Conservation (phyloP, 169 alveolate genomes). For the Babesia sp. region DNA sequence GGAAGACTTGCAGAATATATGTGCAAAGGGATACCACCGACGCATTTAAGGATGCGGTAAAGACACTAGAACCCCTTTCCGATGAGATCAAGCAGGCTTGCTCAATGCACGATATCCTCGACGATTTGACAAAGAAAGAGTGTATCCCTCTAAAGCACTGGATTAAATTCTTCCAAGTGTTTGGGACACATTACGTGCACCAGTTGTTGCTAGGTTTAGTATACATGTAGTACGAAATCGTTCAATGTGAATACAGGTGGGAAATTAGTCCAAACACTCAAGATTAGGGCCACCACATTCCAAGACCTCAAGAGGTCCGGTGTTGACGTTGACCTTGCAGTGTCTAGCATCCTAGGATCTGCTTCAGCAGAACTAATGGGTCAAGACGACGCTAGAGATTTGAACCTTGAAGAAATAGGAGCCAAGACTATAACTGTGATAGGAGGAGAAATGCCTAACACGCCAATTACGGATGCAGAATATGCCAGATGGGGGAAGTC, state of each 20-base stretch:
- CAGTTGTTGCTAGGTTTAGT: slow-evolving; percentile 56
- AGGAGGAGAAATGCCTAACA: slow-evolving; percentile 68
- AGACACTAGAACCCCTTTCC: slow-evolving; percentile 14
- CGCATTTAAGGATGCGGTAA: slow-evolving; percentile 24
- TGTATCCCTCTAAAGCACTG: slow-evolving; percentile 46
- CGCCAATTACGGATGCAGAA: slow-evolving; percentile 53
- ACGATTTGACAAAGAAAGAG: slow-evolving; percentile 1
- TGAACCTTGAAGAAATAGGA: slow-evolving; percentile 46
- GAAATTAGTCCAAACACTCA: slow-evolving; percentile 55
- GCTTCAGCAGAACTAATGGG: slow-evolving; percentile 8
- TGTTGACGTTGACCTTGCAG: slow-evolving; percentile 47
- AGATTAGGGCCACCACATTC: slow-evolving; percentile 1
- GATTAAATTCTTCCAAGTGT: slow-evolving; percentile 59
- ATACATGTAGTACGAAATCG: not conserved
- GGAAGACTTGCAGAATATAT: not conserved
- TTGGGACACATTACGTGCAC: slow-evolving; percentile 66
- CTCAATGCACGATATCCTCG: slow-evolving; percentile 17
- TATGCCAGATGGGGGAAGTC: slow-evolving; percentile 62
- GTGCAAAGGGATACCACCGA: slow-evolving; percentile 45
- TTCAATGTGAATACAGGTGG: slow-evolving; percentile 30
- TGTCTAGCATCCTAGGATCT: slow-evolving; percentile 34
- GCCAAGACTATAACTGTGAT: slow-evolving; percentile 40
- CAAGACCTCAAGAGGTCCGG: slow-evolving; percentile 34
- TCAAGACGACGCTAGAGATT: not conserved
- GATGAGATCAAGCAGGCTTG: slow-evolving; percentile 21